These are phyloP conservation scores for Hymenoscyphus albidus DNA, from an alignment of 2,329 filamentous ascomycete species.

Conservation along the genomic window DNA sequence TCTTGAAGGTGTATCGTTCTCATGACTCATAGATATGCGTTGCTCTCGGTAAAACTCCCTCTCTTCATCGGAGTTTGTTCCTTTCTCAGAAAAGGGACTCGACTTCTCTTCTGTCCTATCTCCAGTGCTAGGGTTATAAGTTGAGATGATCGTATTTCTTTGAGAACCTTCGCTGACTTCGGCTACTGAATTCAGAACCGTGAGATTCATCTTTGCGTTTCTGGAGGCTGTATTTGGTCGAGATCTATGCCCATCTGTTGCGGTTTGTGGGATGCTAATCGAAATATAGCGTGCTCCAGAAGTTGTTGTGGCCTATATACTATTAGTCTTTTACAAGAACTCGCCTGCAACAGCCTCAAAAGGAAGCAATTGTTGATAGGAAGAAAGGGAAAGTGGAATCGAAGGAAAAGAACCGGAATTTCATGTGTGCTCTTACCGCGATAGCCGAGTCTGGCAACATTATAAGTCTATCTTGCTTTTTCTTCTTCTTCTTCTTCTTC, in stretches of 20 bases:
- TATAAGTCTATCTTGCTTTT: slow-evolving; percentile 33
- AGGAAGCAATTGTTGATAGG: neutral
- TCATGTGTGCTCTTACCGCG: slow-evolving; percentile 37
- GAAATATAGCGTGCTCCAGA: slow-evolving; percentile 55
- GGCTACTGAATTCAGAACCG: slow-evolving; percentile 35
- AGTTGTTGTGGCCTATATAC: slow-evolving; percentile 39
- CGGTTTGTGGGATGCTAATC: slow-evolving; percentile 50
- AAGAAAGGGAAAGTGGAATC: neutral
- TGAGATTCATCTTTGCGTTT: neutral
- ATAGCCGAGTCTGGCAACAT: slow-evolving; percentile 53
- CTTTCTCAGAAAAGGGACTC: neutral
- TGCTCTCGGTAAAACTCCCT: slow-evolving; percentile 16
- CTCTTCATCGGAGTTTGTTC: slow-evolving; percentile 8
- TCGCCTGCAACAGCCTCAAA: neutral
- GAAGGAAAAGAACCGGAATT: neutral
- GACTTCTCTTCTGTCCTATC: neutral
- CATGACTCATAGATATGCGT: neutral
- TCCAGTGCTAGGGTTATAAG: neutral
- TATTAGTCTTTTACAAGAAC: neutral
- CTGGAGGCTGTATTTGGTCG: neutral
- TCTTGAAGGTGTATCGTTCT: slow-evolving; percentile 3
- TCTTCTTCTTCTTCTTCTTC: slow-evolving; percentile 17
- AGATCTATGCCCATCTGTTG: slow-evolving; percentile 35
- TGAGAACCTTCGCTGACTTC: slow-evolving; percentile 36
- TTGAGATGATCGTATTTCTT: neutral